A percentile compares a stretch with the other conserved stretches of the same genome.
These are phyloP conservation scores for Apiospora pterosperma DNA, from an alignment of 2,329 filamentous ascomycete species.

Conservation along the genomic window DNA sequence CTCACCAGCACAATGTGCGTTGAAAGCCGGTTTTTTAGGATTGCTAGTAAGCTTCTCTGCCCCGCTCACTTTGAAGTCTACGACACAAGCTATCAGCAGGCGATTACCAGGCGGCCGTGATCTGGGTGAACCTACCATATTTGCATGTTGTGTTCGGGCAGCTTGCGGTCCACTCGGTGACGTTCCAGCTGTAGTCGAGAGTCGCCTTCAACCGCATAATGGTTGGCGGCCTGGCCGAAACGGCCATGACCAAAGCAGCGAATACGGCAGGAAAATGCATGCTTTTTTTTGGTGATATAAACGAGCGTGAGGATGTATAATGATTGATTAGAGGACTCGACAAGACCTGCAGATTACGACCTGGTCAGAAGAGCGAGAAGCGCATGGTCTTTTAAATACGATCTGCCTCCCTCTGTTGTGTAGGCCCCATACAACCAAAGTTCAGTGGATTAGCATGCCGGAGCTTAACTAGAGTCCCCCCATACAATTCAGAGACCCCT, in stretches of 20 bases:
- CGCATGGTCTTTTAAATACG: neutral
- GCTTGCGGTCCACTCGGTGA: conserved; percentile 24
- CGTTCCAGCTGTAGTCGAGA: conserved; percentile 21
- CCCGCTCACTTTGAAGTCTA: conserved; percentile 30
- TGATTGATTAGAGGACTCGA: neutral
- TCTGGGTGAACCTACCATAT: conserved; percentile 20
- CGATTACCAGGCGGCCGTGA: neutral
- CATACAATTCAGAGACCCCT: neutral
- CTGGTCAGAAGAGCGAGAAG: neutral
- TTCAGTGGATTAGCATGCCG: conserved; percentile 1
- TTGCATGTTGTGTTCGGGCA: conserved; percentile 16
- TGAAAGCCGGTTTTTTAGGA: conserved; percentile 25
- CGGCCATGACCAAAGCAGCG: conserved; percentile 16
- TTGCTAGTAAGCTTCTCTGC: conserved; percentile 18
- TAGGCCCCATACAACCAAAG: neutral
- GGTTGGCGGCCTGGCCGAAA: conserved; percentile 16
- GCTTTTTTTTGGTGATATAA: conserved; percentile 8
- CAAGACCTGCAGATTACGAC: neutral
- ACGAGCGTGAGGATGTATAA: neutral
- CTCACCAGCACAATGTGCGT: conserved; percentile 25
- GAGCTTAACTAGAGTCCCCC: neutral
- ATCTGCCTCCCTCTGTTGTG: neutral
- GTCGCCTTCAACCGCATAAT: conserved; percentile 19
- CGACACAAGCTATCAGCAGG: neutral
- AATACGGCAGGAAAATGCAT: conserved; percentile 24